A percentile compares a stretch with the other conserved stretches of the same genome.
Evolutionary conservation across 1,284 basidiomycete genomes (phyloP).

Genomic region (Ganoderma lingzhi): DNA sequence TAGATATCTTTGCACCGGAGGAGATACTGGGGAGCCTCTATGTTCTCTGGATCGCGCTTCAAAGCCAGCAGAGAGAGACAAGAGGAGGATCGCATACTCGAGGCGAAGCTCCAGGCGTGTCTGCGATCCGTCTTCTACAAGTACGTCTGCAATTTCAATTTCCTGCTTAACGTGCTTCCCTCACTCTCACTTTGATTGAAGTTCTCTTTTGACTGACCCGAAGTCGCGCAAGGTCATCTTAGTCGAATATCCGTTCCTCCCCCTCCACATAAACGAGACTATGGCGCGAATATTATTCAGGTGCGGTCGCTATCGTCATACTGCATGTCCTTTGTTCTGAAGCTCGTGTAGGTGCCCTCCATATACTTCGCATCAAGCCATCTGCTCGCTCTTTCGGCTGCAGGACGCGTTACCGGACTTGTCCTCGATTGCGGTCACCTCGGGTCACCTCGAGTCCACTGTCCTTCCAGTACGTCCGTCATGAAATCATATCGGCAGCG

Average conservation of each 20-base stretch:
- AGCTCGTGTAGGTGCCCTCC: constrained; percentile 76
- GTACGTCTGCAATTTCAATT: constrained; percentile 56
- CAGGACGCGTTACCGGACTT: constrained; percentile 90
- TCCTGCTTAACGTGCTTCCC: not conserved
- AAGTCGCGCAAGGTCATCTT: constrained; percentile 94
- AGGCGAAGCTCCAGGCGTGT: constrained; percentile 71
- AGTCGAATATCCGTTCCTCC: constrained; percentile 89
- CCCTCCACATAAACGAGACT: constrained; percentile 87
- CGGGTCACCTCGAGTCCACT: constrained; percentile 88
- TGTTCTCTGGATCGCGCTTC: constrained; percentile 69
- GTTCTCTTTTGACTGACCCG: constrained; percentile 91
- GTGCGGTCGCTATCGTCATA: constrained; percentile 49
- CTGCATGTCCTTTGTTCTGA: constrained; percentile 10
- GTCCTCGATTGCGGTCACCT: constrained; percentile 76
- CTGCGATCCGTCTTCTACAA: constrained; percentile 85
- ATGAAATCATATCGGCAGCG: fast-evolving
- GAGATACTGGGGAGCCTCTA: constrained; percentile 51
- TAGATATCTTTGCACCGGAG: constrained; percentile 64
- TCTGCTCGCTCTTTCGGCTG: constrained; percentile 83
- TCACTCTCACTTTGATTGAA: constrained; percentile 43
- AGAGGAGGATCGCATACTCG: constrained; percentile 78
- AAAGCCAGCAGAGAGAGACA: constrained; percentile 59
- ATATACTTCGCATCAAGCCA: constrained; percentile 93
- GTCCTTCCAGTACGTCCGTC: constrained; percentile 77
- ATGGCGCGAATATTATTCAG: constrained; percentile 91